Percentiles rank a stretch among this genome's conserved stretches.
These are phyloP conservation scores for Capronia americana DNA, from an alignment of 2,329 filamentous ascomycete genomes.

Conservation along the genomic window DNA sequence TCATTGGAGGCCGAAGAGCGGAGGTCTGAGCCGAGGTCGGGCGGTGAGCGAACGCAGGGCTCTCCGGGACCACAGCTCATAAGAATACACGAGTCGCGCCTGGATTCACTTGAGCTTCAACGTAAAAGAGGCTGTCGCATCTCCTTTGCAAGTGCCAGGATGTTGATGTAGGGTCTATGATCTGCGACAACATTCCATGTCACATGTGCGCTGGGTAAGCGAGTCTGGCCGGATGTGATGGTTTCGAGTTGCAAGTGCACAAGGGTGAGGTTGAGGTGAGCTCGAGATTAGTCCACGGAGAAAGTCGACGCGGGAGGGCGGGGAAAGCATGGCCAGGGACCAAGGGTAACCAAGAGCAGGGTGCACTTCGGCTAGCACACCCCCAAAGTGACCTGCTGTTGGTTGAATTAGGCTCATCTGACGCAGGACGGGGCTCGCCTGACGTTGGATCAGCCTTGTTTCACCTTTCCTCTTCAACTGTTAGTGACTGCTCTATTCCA, in stretches of 20 bases:
- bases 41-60: not conserved
- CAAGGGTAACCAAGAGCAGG: constrained; percentile 7
- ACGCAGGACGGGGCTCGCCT: constrained; percentile 35
- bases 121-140: not conserved
- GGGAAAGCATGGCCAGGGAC: constrained; percentile 20
- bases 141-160: not conserved
- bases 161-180: not conserved
- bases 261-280: constrained; percentile 2
- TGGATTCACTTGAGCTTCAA: not conserved
- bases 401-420: constrained; percentile 30
- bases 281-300: constrained; percentile 34
- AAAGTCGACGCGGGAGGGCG: constrained; percentile 31
- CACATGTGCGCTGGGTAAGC: not conserved
- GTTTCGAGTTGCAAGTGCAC: not conserved
- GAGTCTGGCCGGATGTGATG: not conserved
- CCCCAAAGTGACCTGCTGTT: constrained; percentile 19
- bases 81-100: not conserved
- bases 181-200: not conserved
- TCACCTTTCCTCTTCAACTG: constrained; percentile 21
- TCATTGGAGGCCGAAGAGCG: constrained; percentile 6
- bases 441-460: constrained; percentile 40
- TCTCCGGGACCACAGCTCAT: not conserved
- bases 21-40: not conserved
- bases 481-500: constrained; percentile 23
- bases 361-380: constrained; percentile 12